Evolutionary conservation across 495 filamentous ascomycete genomes (phyloP).

Genomic region (Hyaloscypha finlandica): DNA sequence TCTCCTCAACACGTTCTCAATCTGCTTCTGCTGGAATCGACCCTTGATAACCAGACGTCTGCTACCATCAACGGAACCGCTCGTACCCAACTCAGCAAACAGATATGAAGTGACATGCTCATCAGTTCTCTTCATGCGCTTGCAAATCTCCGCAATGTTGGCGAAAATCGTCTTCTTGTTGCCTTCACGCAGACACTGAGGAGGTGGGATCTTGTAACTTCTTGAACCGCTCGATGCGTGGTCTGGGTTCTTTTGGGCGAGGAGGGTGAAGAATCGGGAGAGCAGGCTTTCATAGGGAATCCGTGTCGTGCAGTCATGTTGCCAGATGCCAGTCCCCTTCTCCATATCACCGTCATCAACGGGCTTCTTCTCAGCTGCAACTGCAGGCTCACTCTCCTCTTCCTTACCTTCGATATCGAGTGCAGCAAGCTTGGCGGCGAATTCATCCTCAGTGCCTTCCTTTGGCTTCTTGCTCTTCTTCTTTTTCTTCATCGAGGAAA

Average conservation of each 20-base stretch:
- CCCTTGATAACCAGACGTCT: conserved; percentile 97
- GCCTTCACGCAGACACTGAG: conserved; percentile 98
- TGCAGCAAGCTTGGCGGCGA: conserved; percentile 60
- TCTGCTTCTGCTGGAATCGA: conserved; percentile 97
- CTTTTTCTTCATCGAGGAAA: conserved; percentile 81
- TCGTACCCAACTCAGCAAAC: conserved; percentile 97
- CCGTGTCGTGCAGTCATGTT: conserved; percentile 67
- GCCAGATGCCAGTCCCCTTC: conserved; percentile 92
- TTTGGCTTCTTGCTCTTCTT: conserved; percentile 91
- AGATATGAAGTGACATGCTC: conserved; percentile 97
- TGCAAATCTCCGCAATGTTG: conserved; percentile 86
- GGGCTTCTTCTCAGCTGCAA: conserved; percentile 47
- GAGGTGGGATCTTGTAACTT: conserved; percentile 98
- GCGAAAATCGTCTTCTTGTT: conserved; percentile 99
- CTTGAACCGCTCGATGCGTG: conserved; percentile 82
- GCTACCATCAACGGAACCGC: conserved; percentile 88
- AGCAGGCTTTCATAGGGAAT: conserved; percentile 86
- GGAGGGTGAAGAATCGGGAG: conserved; percentile 85
- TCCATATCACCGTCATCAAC: conserved; percentile 74
- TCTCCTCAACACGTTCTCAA: conserved; percentile 90
- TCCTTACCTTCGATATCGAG: conserved; percentile 83
- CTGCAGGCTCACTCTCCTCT: conserved; percentile 55
- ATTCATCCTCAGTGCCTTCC: conserved; percentile 57
- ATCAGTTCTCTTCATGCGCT: conserved; percentile 92
- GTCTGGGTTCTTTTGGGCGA: conserved; percentile 93